Conservation (phyloP, 495 filamentous ascomycete genomes). For the Sporormia fimetaria region DNA sequence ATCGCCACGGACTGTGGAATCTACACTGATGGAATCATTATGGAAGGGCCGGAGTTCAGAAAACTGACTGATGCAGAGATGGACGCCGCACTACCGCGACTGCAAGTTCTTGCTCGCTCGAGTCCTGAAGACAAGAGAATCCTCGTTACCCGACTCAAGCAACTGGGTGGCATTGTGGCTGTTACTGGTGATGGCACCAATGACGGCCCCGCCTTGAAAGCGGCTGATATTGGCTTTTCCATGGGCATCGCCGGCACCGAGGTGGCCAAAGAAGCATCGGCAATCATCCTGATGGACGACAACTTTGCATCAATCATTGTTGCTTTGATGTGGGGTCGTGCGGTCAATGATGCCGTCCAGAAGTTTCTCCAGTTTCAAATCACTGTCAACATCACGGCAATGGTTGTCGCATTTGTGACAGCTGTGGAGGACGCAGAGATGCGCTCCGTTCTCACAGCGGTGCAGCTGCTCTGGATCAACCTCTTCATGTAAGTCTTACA, state of each 20-base stretch:
- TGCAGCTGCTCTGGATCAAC: constrained; percentile 86
- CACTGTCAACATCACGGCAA: constrained; percentile 83
- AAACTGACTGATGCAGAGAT: constrained; percentile 60
- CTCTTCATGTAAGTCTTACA: constrained; percentile 61
- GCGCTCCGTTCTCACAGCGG: constrained; percentile 66
- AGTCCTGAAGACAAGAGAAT: constrained; percentile 83
- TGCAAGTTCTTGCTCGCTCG: constrained; percentile 77
- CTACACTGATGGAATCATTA: constrained; percentile 58
- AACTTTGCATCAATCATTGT: constrained; percentile 84
- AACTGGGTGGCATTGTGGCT: constrained; percentile 67
- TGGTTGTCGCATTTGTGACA: constrained; percentile 70
- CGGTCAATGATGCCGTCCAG: constrained; percentile 82
- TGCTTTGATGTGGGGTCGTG: constrained; percentile 80
- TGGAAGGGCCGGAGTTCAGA: constrained; percentile 79
- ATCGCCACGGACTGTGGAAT: constrained; percentile 81
- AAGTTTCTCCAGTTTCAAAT: constrained; percentile 89
- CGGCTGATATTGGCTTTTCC: constrained; percentile 81
- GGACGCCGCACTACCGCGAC: constrained; percentile 57
- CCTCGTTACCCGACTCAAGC: constrained; percentile 60
- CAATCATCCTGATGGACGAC: constrained; percentile 85
- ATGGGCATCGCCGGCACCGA: constrained; percentile 89
- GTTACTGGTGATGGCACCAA: constrained; percentile 88
- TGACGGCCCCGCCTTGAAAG: constrained; percentile 75
- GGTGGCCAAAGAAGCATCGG: constrained; percentile 88
- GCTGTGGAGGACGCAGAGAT: constrained; percentile 58